A percentile compares a stretch with the other conserved stretches of the same genome.
These are phyloP conservation scores for Singerocomus rubriflavus DNA, from an alignment of 1,284 basidiomycete genomes.

Conservation along the genomic window DNA sequence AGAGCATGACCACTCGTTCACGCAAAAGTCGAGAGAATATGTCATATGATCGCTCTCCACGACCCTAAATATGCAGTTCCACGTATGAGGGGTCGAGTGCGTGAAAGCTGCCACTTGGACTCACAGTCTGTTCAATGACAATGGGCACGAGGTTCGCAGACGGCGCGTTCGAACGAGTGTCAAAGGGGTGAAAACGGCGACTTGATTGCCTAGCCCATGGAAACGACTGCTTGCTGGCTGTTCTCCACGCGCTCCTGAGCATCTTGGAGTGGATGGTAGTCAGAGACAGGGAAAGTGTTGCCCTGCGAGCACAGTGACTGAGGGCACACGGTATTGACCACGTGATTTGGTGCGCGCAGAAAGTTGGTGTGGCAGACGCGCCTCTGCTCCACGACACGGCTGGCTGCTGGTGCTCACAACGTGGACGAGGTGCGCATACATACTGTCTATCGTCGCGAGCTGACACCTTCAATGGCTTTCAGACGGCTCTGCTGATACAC, in stretches of 20 bases:
- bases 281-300: neutral
- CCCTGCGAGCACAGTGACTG: neutral
- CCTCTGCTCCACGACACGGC: conserved; percentile 10
- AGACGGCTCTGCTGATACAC: neutral
- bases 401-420: neutral
- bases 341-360: conserved; percentile 21
- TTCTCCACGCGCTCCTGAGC: conserved; percentile 28
- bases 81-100: conserved; percentile 13
- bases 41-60: conserved; percentile 92
- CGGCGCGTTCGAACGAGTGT: conserved; percentile 43
- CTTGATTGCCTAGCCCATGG: conserved; percentile 14
- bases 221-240: conserved; percentile 16
- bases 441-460: neutral
- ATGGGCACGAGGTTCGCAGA: conserved; percentile 76
- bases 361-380: conserved; percentile 14
- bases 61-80: conserved; percentile 51
- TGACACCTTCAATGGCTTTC: neutral
- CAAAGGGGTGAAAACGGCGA: conserved; percentile 50
- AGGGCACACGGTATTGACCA: conserved; percentile 11
- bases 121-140: conserved; percentile 89
- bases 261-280: conserved; percentile 12
- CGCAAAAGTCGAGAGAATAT: conserved; percentile 89
- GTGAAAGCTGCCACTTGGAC: conserved; percentile 21
- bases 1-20: conserved; percentile 91
- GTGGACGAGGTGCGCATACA: conserved; percentile 18